Conservation (phyloP, 2,329 filamentous ascomycete species). For the Amylocarpus encephaloides region DNA sequence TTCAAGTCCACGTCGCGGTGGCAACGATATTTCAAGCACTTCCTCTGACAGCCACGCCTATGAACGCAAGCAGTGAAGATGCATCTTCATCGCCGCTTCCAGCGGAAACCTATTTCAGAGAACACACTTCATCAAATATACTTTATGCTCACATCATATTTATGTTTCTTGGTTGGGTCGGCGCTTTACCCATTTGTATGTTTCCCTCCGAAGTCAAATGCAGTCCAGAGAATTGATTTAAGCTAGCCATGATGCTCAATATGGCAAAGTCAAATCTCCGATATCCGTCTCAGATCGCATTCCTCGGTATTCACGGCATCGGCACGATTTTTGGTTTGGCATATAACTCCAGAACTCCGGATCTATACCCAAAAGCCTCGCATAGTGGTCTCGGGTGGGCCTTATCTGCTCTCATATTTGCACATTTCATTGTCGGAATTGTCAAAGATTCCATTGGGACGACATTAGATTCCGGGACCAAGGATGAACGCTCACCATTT, state of each 20-base stretch:
- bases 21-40: conserved; percentile 10
- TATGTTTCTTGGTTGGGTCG: conserved; percentile 63
- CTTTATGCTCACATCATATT: conserved; percentile 54
- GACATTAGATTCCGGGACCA: conserved; percentile 15
- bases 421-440: conserved; percentile 57
- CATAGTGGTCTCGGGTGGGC: conserved; percentile 87
- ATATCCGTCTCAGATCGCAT: conserved; percentile 61
- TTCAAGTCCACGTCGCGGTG: conserved; percentile 3
- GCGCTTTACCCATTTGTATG: conserved; percentile 61
- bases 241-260: conserved; percentile 65
- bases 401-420: conserved; percentile 62
- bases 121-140: conserved; percentile 3
- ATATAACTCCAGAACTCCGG: conserved; percentile 76
- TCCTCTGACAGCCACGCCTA: conserved; percentile 7
- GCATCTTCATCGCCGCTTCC: conserved; percentile 7
- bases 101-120: conserved; percentile 12
- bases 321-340: conserved; percentile 61
- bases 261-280: conserved; percentile 71
- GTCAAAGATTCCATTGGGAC: conserved; percentile 27
- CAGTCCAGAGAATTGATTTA: conserved; percentile 14
- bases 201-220: neutral
- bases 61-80: conserved; percentile 8
- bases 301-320: conserved; percentile 55
- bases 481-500: conserved; percentile 50
- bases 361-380: conserved; percentile 78